phyloP scores from a whole-genome alignment of 352 stramenopile genomes.

The Globisporangium echinulatum region DNA sequence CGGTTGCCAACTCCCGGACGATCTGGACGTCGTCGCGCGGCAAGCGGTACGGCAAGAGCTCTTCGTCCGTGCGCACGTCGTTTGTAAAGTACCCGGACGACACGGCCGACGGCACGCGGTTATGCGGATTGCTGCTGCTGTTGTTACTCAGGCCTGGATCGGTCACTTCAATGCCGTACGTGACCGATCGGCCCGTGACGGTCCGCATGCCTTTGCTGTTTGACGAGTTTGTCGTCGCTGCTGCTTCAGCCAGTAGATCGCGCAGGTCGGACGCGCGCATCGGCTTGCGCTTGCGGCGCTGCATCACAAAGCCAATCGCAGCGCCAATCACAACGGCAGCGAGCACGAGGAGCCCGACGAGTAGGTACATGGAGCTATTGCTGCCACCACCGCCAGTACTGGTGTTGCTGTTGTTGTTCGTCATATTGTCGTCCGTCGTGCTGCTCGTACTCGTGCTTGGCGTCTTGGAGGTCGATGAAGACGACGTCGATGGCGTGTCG shows the following conservation, averaged over 20 bases:
- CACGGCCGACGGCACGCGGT: conserved; percentile 5
- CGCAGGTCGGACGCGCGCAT: conserved; percentile 4
- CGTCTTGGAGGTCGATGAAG: background rate
- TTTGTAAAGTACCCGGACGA: conserved; percentile 29
- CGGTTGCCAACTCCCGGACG: conserved; percentile 32
- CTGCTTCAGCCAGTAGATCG: conserved; percentile 7
- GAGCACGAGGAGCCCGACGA: conserved; percentile 17
- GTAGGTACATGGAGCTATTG: conserved; percentile 11
- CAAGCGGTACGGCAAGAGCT: conserved; percentile 44
- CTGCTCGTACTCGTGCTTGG: background rate
- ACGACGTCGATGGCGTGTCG: background rate
- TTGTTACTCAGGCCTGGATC: background rate
- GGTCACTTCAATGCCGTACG: conserved; percentile 2
- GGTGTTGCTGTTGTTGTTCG: background rate
- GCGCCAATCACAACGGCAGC: conserved; percentile 15
- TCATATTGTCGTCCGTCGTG: background rate
- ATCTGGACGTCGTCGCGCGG: conserved; percentile 40
- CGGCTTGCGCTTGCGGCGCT: conserved; percentile 11
- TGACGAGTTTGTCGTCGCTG: background rate
- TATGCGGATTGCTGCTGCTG: background rate
- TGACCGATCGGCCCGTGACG: conserved; percentile 1
- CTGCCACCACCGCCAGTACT: background rate
- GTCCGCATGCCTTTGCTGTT: conserved; percentile 7
- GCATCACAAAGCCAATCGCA: conserved; percentile 15
- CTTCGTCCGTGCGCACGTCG: conserved; percentile 62